phyloP scores from a whole-genome alignment of 495 filamentous ascomycete species.

The Aspergillus nidulans region DNA sequence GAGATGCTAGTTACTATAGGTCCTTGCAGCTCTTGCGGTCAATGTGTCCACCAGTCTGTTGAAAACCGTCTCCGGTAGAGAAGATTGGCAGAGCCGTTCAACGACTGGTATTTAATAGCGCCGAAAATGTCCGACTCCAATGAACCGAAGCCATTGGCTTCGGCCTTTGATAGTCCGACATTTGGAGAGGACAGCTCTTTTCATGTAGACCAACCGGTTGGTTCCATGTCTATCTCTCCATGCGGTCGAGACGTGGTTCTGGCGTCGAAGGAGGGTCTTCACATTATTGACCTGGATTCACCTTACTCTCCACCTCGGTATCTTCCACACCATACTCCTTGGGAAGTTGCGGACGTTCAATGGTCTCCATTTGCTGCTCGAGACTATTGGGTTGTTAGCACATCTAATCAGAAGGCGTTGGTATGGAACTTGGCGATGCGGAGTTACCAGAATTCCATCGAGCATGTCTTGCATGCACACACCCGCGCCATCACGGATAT shows the following conservation, averaged over 20 bases:
- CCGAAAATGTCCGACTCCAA: slow-evolving; percentile 39
- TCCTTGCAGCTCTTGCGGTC: neutral
- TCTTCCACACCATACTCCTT: slow-evolving; percentile 81
- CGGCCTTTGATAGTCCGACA: slow-evolving; percentile 78
- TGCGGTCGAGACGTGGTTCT: slow-evolving; percentile 89
- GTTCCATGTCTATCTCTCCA: slow-evolving; percentile 82
- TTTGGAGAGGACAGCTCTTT: slow-evolving; percentile 83
- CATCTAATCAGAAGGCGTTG: slow-evolving; percentile 89
- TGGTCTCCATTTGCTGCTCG: slow-evolving; percentile 91
- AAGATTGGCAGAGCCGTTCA: slow-evolving; percentile 13
- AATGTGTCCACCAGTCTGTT: slow-evolving; percentile 11
- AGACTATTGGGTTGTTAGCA: slow-evolving; percentile 90
- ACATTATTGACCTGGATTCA: slow-evolving; percentile 90
- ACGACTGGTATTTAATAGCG: slow-evolving; percentile 12
- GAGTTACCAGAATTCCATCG: slow-evolving; percentile 68
- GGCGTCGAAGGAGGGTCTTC: slow-evolving; percentile 78
- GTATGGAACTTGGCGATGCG: slow-evolving; percentile 88
- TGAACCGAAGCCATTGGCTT: slow-evolving; percentile 44
- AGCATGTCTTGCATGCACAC: slow-evolving; percentile 87
- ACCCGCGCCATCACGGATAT: slow-evolving; percentile 91
- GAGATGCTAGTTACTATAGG: slow-evolving; percentile 18
- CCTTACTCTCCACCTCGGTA: slow-evolving; percentile 85
- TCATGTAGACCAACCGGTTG: slow-evolving; percentile 72
- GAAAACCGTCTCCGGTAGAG: slow-evolving; percentile 7
- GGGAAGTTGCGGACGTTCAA: slow-evolving; percentile 97